Conservation (phyloP, 805 yeast species). For the Candida hungchunana region DNA sequence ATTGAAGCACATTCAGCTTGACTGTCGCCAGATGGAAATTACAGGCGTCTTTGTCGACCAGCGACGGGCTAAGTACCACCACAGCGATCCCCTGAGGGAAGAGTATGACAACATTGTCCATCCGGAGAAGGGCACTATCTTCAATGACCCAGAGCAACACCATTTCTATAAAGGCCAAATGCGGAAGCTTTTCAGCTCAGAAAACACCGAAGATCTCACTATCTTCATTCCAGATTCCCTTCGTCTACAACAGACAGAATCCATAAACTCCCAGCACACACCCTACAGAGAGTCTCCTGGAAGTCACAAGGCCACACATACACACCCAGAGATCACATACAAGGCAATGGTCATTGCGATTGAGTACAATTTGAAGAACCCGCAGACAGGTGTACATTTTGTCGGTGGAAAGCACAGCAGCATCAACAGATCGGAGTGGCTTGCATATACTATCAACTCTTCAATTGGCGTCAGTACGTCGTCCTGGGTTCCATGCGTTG, state of each 20-base stretch:
- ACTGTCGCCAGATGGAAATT: slow-evolving; percentile 73
- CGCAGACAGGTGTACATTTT: slow-evolving; percentile 72
- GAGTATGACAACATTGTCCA: slow-evolving; percentile 33
- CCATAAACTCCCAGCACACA: slow-evolving; percentile 30
- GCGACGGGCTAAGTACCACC: slow-evolving; percentile 48
- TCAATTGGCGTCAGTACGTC: slow-evolving; percentile 79
- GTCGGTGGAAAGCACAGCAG: slow-evolving; percentile 53
- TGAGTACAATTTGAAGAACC: slow-evolving; percentile 59
- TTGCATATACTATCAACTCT: slow-evolving; percentile 78
- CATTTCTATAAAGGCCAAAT: slow-evolving; percentile 52
- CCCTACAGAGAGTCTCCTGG: slow-evolving; percentile 39
- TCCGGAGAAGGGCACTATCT: slow-evolving; percentile 7
- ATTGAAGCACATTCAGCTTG: slow-evolving; percentile 60
- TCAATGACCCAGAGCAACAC: slow-evolving; percentile 44
- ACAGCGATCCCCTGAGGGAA: slow-evolving; percentile 47
- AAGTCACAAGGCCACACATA: slow-evolving; percentile 23
- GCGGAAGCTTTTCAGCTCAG: slow-evolving; percentile 47
- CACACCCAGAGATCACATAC: slow-evolving; percentile 43
- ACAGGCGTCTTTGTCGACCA: slow-evolving; percentile 62
- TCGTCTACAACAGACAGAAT: slow-evolving; percentile 55
- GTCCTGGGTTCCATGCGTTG: slow-evolving; percentile 98
- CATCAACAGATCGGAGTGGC: slow-evolving; percentile 52
- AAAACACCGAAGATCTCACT: slow-evolving; percentile 59
- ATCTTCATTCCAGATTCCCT: slow-evolving; percentile 64
- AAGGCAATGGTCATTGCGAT: slow-evolving; percentile 73